Conservation (phyloP, 768 basidiomycete species). For the Paxillus involutus region DNA sequence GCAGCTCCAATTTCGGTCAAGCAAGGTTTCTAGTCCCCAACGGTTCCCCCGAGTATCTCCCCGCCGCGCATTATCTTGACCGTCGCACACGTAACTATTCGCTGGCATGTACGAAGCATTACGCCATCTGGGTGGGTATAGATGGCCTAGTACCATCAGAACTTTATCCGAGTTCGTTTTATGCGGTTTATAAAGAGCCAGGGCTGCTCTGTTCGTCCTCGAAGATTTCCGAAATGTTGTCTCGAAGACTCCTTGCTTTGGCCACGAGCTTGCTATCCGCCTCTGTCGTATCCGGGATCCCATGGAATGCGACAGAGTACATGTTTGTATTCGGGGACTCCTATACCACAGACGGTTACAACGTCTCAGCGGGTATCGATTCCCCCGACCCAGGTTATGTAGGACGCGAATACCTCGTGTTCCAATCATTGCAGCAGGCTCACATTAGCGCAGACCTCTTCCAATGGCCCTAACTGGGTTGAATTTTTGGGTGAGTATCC, state of each 20-base stretch:
- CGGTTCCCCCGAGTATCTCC: not conserved
- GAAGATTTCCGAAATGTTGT: slow-evolving; percentile 10
- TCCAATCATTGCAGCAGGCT: not conserved
- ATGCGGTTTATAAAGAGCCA: slow-evolving; percentile 7
- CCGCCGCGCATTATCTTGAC: no score
- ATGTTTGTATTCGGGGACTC: slow-evolving; percentile 66
- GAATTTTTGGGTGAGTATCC: slow-evolving; percentile 43
- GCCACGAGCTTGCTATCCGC: slow-evolving; percentile 4
- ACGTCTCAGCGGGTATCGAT: slow-evolving; percentile 54
- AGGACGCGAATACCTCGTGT: slow-evolving; percentile 14
- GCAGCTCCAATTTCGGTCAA: no score
- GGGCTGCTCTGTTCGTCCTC: not conserved
- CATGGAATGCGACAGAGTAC: slow-evolving; percentile 55
- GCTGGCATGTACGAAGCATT: not conserved
- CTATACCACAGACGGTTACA: slow-evolving; percentile 59
- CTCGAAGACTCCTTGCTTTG: slow-evolving; percentile 1
- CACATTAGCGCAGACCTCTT: slow-evolving; percentile 42
- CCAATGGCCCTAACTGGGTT: slow-evolving; percentile 67
- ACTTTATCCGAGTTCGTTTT: not conserved
- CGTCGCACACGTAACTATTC: no score
- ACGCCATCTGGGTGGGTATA: no score
- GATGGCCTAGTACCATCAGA: not conserved
- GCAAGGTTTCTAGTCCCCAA: no score
- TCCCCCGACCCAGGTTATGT: slow-evolving; percentile 53
- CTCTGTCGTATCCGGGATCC: slow-evolving; percentile 22